Percentiles rank a stretch among this genome's conserved stretches.
phyloP scores from a whole-genome alignment of 371 early-diverging fungal genomes.

The Mucor indicus region DNA sequence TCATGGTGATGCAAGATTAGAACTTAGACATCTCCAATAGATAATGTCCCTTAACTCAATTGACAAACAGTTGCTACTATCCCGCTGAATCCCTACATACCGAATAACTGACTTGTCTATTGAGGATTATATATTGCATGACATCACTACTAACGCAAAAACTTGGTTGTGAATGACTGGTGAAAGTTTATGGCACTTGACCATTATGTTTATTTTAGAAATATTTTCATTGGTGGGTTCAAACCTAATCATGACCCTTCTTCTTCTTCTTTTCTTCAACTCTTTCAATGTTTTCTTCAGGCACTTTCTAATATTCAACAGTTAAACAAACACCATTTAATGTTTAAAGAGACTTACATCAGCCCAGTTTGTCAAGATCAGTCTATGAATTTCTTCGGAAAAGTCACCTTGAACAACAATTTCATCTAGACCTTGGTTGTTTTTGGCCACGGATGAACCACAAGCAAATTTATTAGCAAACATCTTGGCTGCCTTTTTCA shows the following conservation, averaged over 20 bases:
- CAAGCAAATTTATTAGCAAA: slow-evolving; percentile 92
- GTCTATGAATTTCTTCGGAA: slow-evolving; percentile 73
- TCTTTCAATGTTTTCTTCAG: slow-evolving; percentile 65
- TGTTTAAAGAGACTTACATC: slow-evolving; percentile 34
- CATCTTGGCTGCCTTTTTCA: slow-evolving; percentile 92
- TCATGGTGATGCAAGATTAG: too few species aligned
- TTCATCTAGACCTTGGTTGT: slow-evolving; percentile 85
- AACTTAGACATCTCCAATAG: too few species aligned
- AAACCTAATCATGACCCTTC: slow-evolving; percentile 16
- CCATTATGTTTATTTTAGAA: too few species aligned
- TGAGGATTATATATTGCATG: too few species aligned
- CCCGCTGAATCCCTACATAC: too few species aligned
- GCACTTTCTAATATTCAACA: slow-evolving; percentile 25
- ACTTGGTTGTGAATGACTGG: too few species aligned
- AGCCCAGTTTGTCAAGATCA: slow-evolving; percentile 62
- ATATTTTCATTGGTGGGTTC: too few species aligned
- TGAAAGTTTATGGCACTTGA: too few species aligned
- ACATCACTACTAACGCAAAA: too few species aligned
- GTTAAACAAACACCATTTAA: neutral
- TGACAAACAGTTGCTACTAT: too few species aligned
- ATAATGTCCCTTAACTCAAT: too few species aligned
- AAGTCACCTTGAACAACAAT: slow-evolving; percentile 94
- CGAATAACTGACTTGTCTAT: too few species aligned
- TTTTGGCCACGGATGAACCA: slow-evolving; percentile 91
- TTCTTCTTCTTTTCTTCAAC: slow-evolving; percentile 68